A percentile compares a stretch with the other conserved stretches of the same genome.
Evolutionary conservation across 208 protist genomes (phyloP).

Genomic region (Acanthamoeba healyi): DNA sequence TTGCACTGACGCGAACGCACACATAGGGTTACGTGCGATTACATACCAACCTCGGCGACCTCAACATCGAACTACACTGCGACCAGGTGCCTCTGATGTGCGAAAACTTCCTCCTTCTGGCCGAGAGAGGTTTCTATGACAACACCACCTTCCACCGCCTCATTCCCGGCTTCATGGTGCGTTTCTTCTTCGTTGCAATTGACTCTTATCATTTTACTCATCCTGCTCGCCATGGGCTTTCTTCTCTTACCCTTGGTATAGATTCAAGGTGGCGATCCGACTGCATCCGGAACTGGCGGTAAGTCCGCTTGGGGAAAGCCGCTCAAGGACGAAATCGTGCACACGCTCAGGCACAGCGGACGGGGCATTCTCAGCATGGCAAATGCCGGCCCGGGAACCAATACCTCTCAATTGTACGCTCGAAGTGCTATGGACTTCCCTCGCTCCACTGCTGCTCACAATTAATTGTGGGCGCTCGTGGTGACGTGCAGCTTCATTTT

Average conservation of each 20-base stretch:
- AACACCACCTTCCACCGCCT: conserved; percentile 89
- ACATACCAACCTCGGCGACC: conserved; percentile 85
- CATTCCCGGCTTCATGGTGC: conserved; percentile 92
- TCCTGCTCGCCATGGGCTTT: neutral
- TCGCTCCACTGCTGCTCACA: neutral
- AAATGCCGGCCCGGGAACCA: conserved; percentile 91
- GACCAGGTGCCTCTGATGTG: conserved; percentile 82
- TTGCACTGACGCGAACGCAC: neutral
- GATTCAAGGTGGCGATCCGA: conserved; percentile 89
- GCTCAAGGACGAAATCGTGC: conserved; percentile 89
- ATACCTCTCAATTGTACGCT: conserved; percentile 89
- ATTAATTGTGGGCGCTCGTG: neutral
- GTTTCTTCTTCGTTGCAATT: no score
- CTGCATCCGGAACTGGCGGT: conserved; percentile 91
- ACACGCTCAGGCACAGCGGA: conserved; percentile 63
- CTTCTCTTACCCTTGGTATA: neutral
- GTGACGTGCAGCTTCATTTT: conserved; percentile 88
- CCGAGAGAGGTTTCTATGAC: conserved; percentile 89
- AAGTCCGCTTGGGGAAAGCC: conserved; percentile 84
- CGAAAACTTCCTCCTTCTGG: conserved; percentile 89
- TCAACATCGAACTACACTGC: conserved; percentile 88
- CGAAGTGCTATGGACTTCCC: neutral
- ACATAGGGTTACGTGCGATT: conserved; percentile 88
- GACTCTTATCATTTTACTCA: no score
- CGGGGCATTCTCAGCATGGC: conserved; percentile 92